These are phyloP conservation scores for Sclerotinia sclerotiorum DNA, from an alignment of 2,329 filamentous ascomycete species.

Conservation along the genomic window DNA sequence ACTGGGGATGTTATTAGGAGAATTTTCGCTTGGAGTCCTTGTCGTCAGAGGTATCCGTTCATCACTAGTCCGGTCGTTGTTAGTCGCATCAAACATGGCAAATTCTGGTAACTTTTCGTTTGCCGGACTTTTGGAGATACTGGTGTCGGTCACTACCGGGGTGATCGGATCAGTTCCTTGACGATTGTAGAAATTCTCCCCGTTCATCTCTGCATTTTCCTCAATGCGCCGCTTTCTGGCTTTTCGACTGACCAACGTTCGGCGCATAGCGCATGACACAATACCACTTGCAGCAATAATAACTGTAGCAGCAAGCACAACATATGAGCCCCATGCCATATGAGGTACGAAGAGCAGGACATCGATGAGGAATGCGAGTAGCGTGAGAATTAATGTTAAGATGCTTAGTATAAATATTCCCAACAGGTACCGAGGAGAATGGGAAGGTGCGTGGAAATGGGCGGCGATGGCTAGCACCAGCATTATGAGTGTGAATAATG, in stretches of 20 bases:
- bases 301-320: slow-evolving; percentile 86
- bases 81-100: slow-evolving; percentile 59
- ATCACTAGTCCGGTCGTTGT: slow-evolving; percentile 61
- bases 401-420: slow-evolving; percentile 82
- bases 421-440: slow-evolving; percentile 86
- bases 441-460: slow-evolving; percentile 83
- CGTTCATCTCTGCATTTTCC: slow-evolving; percentile 96
- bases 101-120: slow-evolving; percentile 55
- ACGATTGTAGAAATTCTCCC: slow-evolving; percentile 83
- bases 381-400: slow-evolving; percentile 76
- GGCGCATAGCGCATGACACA: slow-evolving; percentile 91
- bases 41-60: slow-evolving; percentile 69
- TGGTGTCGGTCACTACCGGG: slow-evolving; percentile 52
- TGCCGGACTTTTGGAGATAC: slow-evolving; percentile 55
- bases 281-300: slow-evolving; percentile 78
- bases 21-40: slow-evolving; percentile 54
- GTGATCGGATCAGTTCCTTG: slow-evolving; percentile 44
- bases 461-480: slow-evolving; percentile 75
- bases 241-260: slow-evolving; percentile 87
- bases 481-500: slow-evolving; percentile 81
- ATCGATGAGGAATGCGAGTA: slow-evolving; percentile 89
- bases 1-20: slow-evolving; percentile 44
- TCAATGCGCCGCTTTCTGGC: slow-evolving; percentile 89
- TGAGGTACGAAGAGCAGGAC: slow-evolving; percentile 93
- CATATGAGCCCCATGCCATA: slow-evolving; percentile 89